Conservation (phyloP, 2,329 filamentous ascomycete species). For the Trichothecium roseum region DNA sequence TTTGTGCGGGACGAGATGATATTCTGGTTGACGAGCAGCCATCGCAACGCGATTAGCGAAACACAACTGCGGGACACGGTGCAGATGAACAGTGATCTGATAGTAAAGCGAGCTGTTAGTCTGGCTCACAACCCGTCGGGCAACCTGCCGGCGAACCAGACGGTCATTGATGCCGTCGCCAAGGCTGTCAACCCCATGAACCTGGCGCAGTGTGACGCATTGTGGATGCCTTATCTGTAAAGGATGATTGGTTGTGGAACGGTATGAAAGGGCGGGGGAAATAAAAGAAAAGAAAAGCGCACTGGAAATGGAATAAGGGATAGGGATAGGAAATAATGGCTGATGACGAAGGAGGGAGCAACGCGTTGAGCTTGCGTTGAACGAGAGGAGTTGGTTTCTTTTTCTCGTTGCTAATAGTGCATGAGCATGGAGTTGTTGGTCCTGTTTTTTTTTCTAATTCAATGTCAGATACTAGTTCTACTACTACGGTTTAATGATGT, state of each 20-base stretch:
- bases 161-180: slow-evolving; percentile 88
- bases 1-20: slow-evolving; percentile 98
- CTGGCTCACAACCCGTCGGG: slow-evolving; percentile 69
- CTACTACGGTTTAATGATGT: too few relatives aligned
- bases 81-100: slow-evolving; percentile 76
- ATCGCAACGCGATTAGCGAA: slow-evolving; percentile 47
- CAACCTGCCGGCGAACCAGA: slow-evolving; percentile 90
- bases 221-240: slow-evolving; percentile 97
- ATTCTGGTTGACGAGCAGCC: slow-evolving; percentile 81
- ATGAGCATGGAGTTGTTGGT: too few relatives aligned
- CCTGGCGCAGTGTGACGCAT: slow-evolving; percentile 74
- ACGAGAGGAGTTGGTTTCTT: too few relatives aligned
- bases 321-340: too few relatives aligned
- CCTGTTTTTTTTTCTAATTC: too few relatives aligned
- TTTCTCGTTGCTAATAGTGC: too few relatives aligned
- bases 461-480: too few relatives aligned
- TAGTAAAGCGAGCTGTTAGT: slow-evolving; percentile 82
- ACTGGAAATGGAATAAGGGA: slow-evolving; percentile 1
- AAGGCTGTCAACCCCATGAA: slow-evolving; percentile 87
- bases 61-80: slow-evolving; percentile 69
- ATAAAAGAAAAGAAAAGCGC: slow-evolving; percentile 2
- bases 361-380: too few relatives aligned
- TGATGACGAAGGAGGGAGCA: neutral
- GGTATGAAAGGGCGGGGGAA: neutral
- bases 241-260: slow-evolving; percentile 4